Conservation (phyloP, 176 grass and related monocot genomes). For the Pharus latifolius region DNA sequence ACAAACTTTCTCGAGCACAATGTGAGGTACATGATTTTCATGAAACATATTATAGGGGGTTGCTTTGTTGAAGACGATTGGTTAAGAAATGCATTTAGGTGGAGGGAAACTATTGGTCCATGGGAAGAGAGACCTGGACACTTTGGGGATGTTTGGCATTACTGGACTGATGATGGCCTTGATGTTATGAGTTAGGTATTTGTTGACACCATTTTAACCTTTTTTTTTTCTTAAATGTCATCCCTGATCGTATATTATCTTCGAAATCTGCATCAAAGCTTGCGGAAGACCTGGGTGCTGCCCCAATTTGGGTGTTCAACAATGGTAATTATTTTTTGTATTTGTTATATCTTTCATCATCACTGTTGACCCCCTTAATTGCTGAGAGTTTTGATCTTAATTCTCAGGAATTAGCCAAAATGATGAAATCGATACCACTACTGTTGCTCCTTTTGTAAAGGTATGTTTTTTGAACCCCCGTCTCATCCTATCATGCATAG, state of each 20-base stretch:
- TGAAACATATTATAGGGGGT: slow-evolving; percentile 50
- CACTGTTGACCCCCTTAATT: not conserved
- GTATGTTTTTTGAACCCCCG: slow-evolving; percentile 34
- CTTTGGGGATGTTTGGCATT: slow-evolving; percentile 96
- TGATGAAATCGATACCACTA: slow-evolving; percentile 45
- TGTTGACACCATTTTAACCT: not conserved
- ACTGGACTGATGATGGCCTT: slow-evolving; percentile 97
- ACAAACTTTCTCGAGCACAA: no score
- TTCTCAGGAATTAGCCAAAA: slow-evolving; percentile 66
- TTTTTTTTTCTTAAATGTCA: not conserved
- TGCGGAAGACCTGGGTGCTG: slow-evolving; percentile 60
- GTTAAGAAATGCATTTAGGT: slow-evolving; percentile 94
- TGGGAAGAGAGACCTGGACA: slow-evolving; percentile 98
- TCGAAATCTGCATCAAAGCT: slow-evolving; percentile 43
- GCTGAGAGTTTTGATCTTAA: slow-evolving; percentile 7
- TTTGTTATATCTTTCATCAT: not conserved
- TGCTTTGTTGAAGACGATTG: slow-evolving; percentile 87
- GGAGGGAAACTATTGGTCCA: slow-evolving; percentile 78
- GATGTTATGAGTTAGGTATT: slow-evolving; percentile 88
- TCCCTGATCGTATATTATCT: not conserved
- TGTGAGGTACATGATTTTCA: not conserved
- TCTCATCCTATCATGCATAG: not conserved
- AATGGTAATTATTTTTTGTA: slow-evolving; percentile 51
- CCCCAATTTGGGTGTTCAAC: slow-evolving; percentile 90
- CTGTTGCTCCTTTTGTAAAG: slow-evolving; percentile 57